Percentiles rank a stretch among this genome's conserved stretches.
Evolutionary conservation across 2,329 filamentous ascomycete species (phyloP).

Genomic region (Trematosphaeria pertusa): DNA sequence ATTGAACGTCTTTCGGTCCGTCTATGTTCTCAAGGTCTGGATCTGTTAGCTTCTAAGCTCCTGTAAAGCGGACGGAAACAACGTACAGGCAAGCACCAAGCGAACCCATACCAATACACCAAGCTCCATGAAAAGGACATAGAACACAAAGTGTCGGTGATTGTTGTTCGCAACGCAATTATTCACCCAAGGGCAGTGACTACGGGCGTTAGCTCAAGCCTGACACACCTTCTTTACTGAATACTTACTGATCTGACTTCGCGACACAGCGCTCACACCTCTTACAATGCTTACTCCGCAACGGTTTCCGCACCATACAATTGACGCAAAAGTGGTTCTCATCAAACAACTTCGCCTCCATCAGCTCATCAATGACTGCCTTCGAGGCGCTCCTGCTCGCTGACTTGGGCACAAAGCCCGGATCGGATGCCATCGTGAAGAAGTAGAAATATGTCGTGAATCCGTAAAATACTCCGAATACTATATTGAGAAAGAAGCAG

Average conservation of each 20-base stretch:
- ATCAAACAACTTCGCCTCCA: conserved; percentile 87
- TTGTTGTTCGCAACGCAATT: conserved; percentile 97
- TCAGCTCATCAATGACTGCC: conserved; percentile 83
- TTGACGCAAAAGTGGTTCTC: conserved; percentile 91
- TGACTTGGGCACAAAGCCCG: conserved; percentile 90
- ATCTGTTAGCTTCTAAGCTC: conserved; percentile 31
- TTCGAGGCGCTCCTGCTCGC: conserved; percentile 90
- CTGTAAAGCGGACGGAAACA: not conserved
- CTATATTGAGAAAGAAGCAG: conserved; percentile 78
- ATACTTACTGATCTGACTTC: conserved; percentile 90
- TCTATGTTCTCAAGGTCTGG: conserved; percentile 70
- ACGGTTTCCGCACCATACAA: conserved; percentile 91
- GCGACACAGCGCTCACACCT: conserved; percentile 91
- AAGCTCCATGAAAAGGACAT: conserved; percentile 77
- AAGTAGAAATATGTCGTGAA: conserved; percentile 86
- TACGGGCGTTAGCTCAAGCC: conserved; percentile 48
- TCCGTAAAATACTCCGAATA: conserved; percentile 69
- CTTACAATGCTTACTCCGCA: conserved; percentile 95
- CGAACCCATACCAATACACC: conserved; percentile 77
- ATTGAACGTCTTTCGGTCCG: conserved; percentile 59
- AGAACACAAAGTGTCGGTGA: conserved; percentile 92
- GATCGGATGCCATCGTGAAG: conserved; percentile 84
- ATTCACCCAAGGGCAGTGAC: conserved; percentile 97
- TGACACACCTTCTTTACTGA: not conserved
- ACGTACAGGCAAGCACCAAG: conserved; percentile 74